Evolutionary conservation across 2,329 filamentous ascomycete genomes (phyloP), one percentile per base, ranked within the genome.

Genomic region (Diaporthe longicolla): DNA sequence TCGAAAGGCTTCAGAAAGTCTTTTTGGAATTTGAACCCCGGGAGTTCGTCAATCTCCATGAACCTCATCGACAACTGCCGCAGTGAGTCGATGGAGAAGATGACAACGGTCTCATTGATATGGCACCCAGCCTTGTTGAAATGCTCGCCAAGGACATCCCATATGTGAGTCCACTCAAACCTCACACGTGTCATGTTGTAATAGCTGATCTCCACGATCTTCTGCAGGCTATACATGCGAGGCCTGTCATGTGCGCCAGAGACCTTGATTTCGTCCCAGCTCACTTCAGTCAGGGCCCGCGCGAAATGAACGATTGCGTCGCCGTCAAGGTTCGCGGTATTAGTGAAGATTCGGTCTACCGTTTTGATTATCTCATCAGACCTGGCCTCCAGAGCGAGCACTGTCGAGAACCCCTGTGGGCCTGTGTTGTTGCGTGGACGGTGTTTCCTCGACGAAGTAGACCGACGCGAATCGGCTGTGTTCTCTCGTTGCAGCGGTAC

Each of bases 141-240:
- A 81, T 99, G 97, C 81, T 98, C 94, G 19, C 97, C 97, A n/a
- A 99, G 89, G 1, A 99, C 94, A 76, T 94, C 94, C 97, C 97
- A 99, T 74, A 99, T 98, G 79, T 93, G 96, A 17, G 94, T 97
- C 97, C 97, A 99, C 82, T 99, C 97, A 79, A 98, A 98, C 79
- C 97, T 93, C 48, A 99, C 96, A 87, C 97, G 92, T 74, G 94
- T 95, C 97, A 99, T 99, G 86, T 99, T 99, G 90, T 99, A 99
- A 83, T 98, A 98, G 82, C 95, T 97, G 83, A 99, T 98, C 83
- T 99, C 97, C 21, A 99, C 97, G 76, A 99, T 91, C 84, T 99
- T 99, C 81, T 99, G 97, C 76, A 99, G 86, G 85, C 95, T 98
- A 88, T 98, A 99, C 11, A 96, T 99, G 71, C 97, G 92, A 15